These are phyloP conservation scores for Trichoderma virens DNA, from an alignment of 495 filamentous ascomycete genomes.

Conservation along the genomic window DNA sequence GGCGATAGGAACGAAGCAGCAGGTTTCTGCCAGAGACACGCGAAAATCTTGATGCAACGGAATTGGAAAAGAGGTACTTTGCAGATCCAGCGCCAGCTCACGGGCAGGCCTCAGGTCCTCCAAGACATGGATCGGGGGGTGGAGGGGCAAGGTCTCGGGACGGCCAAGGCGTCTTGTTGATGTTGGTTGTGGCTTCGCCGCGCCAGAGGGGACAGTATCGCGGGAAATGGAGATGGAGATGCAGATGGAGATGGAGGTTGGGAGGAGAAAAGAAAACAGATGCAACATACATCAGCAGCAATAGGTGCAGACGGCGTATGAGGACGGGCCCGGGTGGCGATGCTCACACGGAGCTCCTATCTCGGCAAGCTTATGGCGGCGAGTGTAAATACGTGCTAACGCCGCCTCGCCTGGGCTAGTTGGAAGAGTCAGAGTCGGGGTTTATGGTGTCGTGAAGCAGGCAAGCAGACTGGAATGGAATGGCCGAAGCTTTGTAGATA, in stretches of 20 bases:
- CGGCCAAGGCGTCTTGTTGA: not conserved
- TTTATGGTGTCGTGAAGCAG: constrained; percentile 2
- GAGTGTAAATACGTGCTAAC: constrained; percentile 9
- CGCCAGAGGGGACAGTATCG: not conserved
- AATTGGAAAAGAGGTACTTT: not conserved
- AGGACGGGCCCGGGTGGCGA: constrained; percentile 2
- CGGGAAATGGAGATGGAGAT: not conserved
- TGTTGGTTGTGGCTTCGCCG: not conserved
- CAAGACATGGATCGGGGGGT: not conserved
- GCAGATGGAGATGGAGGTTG: not conserved
- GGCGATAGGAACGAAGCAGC: not conserved
- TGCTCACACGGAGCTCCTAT: constrained; percentile 1
- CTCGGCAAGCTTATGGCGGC: constrained; percentile 7
- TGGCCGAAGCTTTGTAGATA: not conserved
- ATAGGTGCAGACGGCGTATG: not conserved
- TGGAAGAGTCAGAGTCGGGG: not conserved
- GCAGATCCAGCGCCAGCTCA: constrained; percentile 1
- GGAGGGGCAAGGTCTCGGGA: not conserved
- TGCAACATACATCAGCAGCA: not conserved
- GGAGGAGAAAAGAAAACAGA: not conserved
- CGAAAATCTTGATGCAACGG: not conserved
- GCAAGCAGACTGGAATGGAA: not conserved
- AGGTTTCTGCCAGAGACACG: not conserved
- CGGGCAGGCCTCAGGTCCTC: not conserved
- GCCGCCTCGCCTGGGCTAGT: not conserved